Base-by-base conservation (phyloP, 1,139 yeast species). In the Pneumocystis sp. region DNA sequence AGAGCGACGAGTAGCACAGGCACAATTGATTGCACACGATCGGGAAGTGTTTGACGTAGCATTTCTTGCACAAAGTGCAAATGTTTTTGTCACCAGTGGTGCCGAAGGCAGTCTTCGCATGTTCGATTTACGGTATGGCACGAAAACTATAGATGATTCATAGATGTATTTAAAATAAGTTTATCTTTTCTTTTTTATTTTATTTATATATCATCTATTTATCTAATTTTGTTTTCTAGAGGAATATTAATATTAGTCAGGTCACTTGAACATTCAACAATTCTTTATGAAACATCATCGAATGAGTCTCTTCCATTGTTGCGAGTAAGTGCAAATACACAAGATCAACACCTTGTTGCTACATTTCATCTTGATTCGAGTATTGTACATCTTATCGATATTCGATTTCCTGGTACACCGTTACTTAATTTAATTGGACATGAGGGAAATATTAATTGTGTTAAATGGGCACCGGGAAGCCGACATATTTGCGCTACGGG, bases 1-100 rank as follows among this genome's bases (percentile, higher is more conserved):
- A 61, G 80, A 78, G 42, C 80, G 84, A 10, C 89, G 88, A n/a
- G 80, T 82, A 37, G 96, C 96, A 29, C 87, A 87, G 73, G 91
- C 98, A 0, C 97, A 93, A 76, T 79, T 93, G 64, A 93, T 93
- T 70, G 98, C 98, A 0, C 98, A 93, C 75, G 98, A 93, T 74
- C 85, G 87, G 67, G 97, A 91, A 74, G 98, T 93, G 3, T 89
- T 85, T 74, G 98, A 93, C 74, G 97, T 91, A 31, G 83, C 88
- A 70, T 93, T 90, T 74, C 78, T 90, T 63, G 83, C 87, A 66
- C 85, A 85, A 60, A 84, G 89, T 56, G 83, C 87, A 63, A 85
- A 89, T 72, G 81, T 91, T 39, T 93, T 93, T 76, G 89, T 96
- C 61, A 87, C 95, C 65, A 96, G 93, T 64, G 96, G 97, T 1